Conservation (phyloP, 164 flowering plant species). For the Paratinospora sagittata region DNA sequence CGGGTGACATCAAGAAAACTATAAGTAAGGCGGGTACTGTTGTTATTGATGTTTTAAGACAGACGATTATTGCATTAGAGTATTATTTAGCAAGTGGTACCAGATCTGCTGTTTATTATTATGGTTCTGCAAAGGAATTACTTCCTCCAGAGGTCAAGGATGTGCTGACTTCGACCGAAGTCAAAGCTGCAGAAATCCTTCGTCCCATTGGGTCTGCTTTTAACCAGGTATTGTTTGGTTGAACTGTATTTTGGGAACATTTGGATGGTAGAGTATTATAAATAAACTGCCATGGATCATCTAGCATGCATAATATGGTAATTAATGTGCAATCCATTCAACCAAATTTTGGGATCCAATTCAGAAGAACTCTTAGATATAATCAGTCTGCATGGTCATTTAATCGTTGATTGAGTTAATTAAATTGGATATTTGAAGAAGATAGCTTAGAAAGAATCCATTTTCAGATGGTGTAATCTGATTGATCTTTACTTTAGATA, state of each 20-base stretch:
- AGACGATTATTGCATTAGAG: slow-evolving; percentile 44
- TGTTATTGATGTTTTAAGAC: slow-evolving; percentile 53
- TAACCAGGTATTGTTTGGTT: slow-evolving; percentile 43
- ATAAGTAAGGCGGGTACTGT: slow-evolving; percentile 35
- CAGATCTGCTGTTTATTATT: slow-evolving; percentile 40
- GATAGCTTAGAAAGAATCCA: not conserved
- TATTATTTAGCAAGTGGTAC: slow-evolving; percentile 47
- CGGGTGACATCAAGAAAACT: slow-evolving; percentile 45
- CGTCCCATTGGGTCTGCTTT: slow-evolving; percentile 49
- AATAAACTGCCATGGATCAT: not conserved
- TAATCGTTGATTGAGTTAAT: not conserved
- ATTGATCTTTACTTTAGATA: not conserved
- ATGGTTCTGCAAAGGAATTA: slow-evolving; percentile 51
- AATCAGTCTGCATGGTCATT: not conserved
- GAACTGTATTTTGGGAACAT: not conserved
- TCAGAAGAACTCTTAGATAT: not conserved
- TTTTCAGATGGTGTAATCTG: slow-evolving; percentile 2
- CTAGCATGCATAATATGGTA: too few species aligned
- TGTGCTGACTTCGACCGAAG: slow-evolving; percentile 52
- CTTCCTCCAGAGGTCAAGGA: slow-evolving; percentile 64
- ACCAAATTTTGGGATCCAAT: not conserved
- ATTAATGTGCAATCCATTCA: not conserved
- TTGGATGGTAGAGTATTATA: not conserved
- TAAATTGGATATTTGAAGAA: not conserved
- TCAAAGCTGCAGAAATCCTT: slow-evolving; percentile 31